Percentiles rank a stretch among this genome's conserved stretches.
These are phyloP conservation scores for Aspergillus uvarum DNA, from an alignment of 2,329 filamentous ascomycete genomes.

Conservation along the genomic window DNA sequence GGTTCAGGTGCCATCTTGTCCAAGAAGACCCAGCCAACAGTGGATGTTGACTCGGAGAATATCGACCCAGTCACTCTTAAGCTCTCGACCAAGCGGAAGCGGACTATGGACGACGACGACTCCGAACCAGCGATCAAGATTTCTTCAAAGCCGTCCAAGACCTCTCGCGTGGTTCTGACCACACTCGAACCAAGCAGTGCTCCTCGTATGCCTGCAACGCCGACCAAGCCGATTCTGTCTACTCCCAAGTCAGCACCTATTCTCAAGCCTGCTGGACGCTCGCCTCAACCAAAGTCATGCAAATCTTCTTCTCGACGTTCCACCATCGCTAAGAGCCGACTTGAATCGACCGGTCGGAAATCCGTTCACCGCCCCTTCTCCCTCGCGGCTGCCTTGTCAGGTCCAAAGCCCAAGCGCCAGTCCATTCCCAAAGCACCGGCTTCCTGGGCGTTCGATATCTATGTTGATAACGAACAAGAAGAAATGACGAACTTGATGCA, in stretches of 20 bases:
- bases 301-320: slow-evolving; percentile 69
- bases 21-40: slow-evolving; percentile 18
- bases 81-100: slow-evolving; percentile 50
- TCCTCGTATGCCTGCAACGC: slow-evolving; percentile 25
- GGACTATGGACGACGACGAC: slow-evolving; percentile 31
- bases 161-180: slow-evolving; percentile 40
- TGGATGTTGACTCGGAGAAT: slow-evolving; percentile 56
- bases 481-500: slow-evolving; percentile 91
- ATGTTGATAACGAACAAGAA: slow-evolving; percentile 87
- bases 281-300: slow-evolving; percentile 69
- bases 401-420: slow-evolving; percentile 51
- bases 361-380: slow-evolving; percentile 67
- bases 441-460: slow-evolving; percentile 86
- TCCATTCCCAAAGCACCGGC: slow-evolving; percentile 49
- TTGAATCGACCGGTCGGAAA: slow-evolving; percentile 61
- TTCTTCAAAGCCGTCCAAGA: slow-evolving; percentile 53
- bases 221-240: slow-evolving; percentile 32
- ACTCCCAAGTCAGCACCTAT: slow-evolving; percentile 54
- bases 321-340: slow-evolving; percentile 62
- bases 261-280: slow-evolving; percentile 74
- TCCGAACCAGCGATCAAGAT: slow-evolving; percentile 29
- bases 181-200: slow-evolving; percentile 23
- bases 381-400: slow-evolving; percentile 70
- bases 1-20: slow-evolving; percentile 17
- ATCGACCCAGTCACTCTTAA: slow-evolving; percentile 54